Evolutionary conservation across 2,329 filamentous ascomycete genomes (phyloP).

Genomic region (Pestalotiopsis sp.): DNA sequence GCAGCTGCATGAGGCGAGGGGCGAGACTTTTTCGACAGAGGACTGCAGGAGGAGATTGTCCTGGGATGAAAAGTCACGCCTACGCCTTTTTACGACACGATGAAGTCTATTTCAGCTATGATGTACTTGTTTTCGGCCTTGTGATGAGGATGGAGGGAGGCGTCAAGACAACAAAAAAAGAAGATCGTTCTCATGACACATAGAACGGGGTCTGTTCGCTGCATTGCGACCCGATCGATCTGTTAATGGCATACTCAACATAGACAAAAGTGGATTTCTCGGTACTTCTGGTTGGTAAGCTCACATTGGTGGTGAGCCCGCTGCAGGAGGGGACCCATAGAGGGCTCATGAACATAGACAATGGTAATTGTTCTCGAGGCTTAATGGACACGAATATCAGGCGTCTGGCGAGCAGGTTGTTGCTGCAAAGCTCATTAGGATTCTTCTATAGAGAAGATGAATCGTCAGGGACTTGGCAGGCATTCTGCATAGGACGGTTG

Average conservation of each 20-base stretch:
- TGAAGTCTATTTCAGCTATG: conserved; percentile 33
- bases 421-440: conserved; percentile 23
- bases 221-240: conserved; percentile 30
- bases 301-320: conserved; percentile 23
- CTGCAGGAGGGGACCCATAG: conserved; percentile 27
- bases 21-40: conserved; percentile 23
- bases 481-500: conserved; percentile 33
- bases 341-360: conserved; percentile 35
- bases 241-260: conserved; percentile 39
- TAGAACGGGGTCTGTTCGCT: conserved; percentile 34
- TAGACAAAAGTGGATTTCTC: conserved; percentile 72
- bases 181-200: conserved; percentile 31
- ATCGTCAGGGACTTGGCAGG: conserved; percentile 24
- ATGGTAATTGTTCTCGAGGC: conserved; percentile 33
- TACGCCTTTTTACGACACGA: conserved; percentile 32
- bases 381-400: conserved; percentile 24
- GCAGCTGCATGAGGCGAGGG: conserved; percentile 36
- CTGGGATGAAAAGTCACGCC: conserved; percentile 23
- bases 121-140: conserved; percentile 35
- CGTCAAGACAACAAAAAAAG: conserved; percentile 20
- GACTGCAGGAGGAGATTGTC: conserved; percentile 32
- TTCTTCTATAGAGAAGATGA: conserved; percentile 14
- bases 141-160: conserved; percentile 24
- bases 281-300: conserved; percentile 51
- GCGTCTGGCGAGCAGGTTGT: conserved; percentile 35